Evolutionary conservation across 768 basidiomycete species (phyloP).

Genomic region (Lactifluus volemus): DNA sequence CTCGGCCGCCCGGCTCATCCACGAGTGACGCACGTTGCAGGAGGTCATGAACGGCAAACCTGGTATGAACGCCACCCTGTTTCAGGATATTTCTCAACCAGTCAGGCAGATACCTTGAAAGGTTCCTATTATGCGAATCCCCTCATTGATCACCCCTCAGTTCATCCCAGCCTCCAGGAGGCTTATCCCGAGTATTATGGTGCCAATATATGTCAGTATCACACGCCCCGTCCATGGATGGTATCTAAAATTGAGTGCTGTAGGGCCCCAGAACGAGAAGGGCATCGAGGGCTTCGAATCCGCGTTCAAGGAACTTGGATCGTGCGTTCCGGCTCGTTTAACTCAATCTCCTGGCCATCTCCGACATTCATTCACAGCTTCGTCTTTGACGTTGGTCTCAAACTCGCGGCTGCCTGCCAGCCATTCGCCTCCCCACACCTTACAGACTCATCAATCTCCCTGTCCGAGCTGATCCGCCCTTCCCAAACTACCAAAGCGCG

Average conservation of each 20-base stretch:
- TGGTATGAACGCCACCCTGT: slow-evolving; percentile 31
- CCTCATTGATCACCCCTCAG: slow-evolving; percentile 53
- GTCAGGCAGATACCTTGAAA: slow-evolving; percentile 62
- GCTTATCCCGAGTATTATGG: slow-evolving; percentile 81
- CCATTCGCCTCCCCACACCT: slow-evolving; percentile 71
- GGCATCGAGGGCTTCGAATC: slow-evolving; percentile 71
- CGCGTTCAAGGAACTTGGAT: slow-evolving; percentile 81
- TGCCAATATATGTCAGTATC: slow-evolving; percentile 68
- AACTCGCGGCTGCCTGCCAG: slow-evolving; percentile 83
- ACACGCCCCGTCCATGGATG: background rate
- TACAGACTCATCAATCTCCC: slow-evolving; percentile 54
- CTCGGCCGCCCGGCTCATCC: background rate
- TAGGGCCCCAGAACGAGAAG: slow-evolving; percentile 54
- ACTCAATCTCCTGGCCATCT: slow-evolving; percentile 3
- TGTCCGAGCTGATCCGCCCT: slow-evolving; percentile 60
- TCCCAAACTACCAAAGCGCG: slow-evolving; percentile 88
- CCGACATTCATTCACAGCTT: slow-evolving; percentile 36
- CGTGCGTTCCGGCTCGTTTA: slow-evolving; percentile 29
- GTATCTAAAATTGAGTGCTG: background rate
- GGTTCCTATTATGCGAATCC: slow-evolving; percentile 95
- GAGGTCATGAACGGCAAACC: slow-evolving; percentile 96
- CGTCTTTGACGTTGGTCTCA: slow-evolving; percentile 73
- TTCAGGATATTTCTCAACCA: background rate
- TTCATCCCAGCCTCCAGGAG: slow-evolving; percentile 43
- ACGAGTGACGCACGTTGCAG: slow-evolving; percentile 28